Evolutionary conservation across 768 basidiomycete genomes (phyloP), one percentile per base, ranked within the genome.

Genomic region (Tricholoma flavovirens): DNA sequence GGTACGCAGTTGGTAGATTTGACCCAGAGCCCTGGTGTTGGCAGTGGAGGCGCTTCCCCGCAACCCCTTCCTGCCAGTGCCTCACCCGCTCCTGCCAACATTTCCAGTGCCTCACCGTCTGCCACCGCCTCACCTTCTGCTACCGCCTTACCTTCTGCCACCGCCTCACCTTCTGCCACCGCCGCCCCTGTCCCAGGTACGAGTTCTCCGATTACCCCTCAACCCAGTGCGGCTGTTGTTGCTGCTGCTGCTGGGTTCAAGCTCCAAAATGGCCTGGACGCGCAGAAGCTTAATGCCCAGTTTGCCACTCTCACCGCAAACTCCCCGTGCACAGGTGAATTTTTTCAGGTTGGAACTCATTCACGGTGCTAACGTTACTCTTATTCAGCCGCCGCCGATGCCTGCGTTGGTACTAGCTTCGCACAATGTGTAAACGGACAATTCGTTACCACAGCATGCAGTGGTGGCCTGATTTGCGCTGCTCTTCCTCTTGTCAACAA

Each of bases 401-500:
- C 79, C 1, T 83, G 82, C 59, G 59, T 82, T 15, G 60, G 67
- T 51, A 62, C 62, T 30, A 56, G 67, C 7, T 77, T 84, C 38
- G 80, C 81, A 4, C 78, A 78, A 58, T 83, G 83, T 59, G 78
- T 76, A 19, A 65, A 62, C 30, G 80, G 79, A 36, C 62, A 64
- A 45, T 75, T 80, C 52, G 72, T 65, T 1, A 52, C 71, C 14
- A 73, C 71, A 0, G 53, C 62, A 0, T 84, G 82, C 54, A 64
- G 66, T 24, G 65, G 62, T 36, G 68, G 69, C 2, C 62, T 72
- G 29, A 69, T 66, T 4, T 83, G 82, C 51, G 72, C 72, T 29
- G 81, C 80, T 4, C 75, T 83, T 48, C 82, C 82, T 22, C 73
- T 84, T 22, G 81, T 83, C 54, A 81, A 82, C 68, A 71, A 67